Conservation (phyloP, 2,329 filamentous ascomycete species). For the Phoma sp. region DNA sequence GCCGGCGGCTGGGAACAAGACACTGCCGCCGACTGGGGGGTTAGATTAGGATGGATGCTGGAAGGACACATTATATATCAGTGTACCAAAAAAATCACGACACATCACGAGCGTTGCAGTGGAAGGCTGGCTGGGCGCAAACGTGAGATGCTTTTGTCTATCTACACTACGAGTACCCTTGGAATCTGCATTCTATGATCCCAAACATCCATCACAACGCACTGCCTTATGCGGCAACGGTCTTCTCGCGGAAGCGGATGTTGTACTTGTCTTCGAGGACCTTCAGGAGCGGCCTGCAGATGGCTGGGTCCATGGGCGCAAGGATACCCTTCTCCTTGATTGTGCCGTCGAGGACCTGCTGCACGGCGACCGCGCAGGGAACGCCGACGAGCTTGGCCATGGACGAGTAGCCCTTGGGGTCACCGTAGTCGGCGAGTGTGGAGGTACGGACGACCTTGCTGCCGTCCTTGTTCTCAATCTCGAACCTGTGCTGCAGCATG, state of each 20-base stretch:
- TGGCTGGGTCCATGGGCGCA: conserved; percentile 75
- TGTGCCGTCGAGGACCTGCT: conserved; percentile 78
- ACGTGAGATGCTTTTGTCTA: conserved; percentile 29
- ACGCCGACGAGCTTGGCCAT: conserved; percentile 86
- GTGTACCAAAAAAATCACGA: neutral
- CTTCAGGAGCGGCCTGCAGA: conserved; percentile 76
- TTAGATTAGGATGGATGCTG: conserved; percentile 29
- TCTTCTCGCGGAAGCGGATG: conserved; percentile 76
- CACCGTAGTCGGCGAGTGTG: conserved; percentile 83
- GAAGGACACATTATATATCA: neutral
- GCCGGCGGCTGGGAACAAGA: conserved; percentile 51
- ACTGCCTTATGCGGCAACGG: conserved; percentile 35
- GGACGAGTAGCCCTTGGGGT: conserved; percentile 76
- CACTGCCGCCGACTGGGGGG: conserved; percentile 42
- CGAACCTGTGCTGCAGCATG: conserved; percentile 80
- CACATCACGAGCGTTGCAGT: neutral
- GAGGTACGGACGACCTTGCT: conserved; percentile 77
- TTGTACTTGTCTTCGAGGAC: conserved; percentile 80
- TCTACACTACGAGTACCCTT: conserved; percentile 22
- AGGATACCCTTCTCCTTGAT: conserved; percentile 76
- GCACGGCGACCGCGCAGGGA: conserved; percentile 74
- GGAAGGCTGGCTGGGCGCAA: neutral
- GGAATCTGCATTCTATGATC: conserved; percentile 12
- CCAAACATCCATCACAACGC: neutral
- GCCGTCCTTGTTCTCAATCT: conserved; percentile 82